phyloP scores from a whole-genome alignment of 805 yeast genomes.

The Yamadazyma takamatsuzukensis region DNA sequence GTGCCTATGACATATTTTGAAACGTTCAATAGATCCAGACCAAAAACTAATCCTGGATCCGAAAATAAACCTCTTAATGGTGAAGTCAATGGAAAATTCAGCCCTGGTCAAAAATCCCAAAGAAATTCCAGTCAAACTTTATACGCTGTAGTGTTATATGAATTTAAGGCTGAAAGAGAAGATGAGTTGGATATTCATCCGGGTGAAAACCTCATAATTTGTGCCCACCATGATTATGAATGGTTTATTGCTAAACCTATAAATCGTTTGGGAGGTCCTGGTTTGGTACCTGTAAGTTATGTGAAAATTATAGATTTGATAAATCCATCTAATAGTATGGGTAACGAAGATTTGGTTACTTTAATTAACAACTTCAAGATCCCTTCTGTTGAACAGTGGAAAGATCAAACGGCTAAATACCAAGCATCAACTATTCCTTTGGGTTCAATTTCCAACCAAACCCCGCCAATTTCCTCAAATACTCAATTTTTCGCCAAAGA shows the following conservation, averaged over 20 bases:
- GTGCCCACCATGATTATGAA: slow-evolving; percentile 94
- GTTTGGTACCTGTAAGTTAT: slow-evolving; percentile 87
- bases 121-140: slow-evolving; percentile 43
- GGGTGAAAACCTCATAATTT: slow-evolving; percentile 87
- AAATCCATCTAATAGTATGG: slow-evolving; percentile 19
- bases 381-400: slow-evolving; percentile 97
- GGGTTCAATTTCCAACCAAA: slow-evolving; percentile 40
- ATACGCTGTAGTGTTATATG: slow-evolving; percentile 83
- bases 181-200: slow-evolving; percentile 84
- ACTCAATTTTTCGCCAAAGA: slow-evolving; percentile 35
- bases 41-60: slow-evolving; percentile 22
- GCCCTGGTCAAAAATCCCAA: slow-evolving; percentile 8
- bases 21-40: slow-evolving; percentile 60
- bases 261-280: slow-evolving; percentile 94
- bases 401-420: slow-evolving; percentile 81
- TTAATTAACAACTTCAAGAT: slow-evolving; percentile 63
- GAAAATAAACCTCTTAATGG: too few relatives aligned
- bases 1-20: slow-evolving; percentile 87
- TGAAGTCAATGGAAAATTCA: too few relatives aligned
- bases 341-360: slow-evolving; percentile 40
- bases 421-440: slow-evolving; percentile 84
- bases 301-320: slow-evolving; percentile 81
- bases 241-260: slow-evolving; percentile 99
- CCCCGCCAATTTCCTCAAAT: slow-evolving; percentile 31
- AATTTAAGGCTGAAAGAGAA: slow-evolving; percentile 74